Evolutionary conservation across 305 asterid species (phyloP).

Genomic region (Salvia sclarea): DNA sequence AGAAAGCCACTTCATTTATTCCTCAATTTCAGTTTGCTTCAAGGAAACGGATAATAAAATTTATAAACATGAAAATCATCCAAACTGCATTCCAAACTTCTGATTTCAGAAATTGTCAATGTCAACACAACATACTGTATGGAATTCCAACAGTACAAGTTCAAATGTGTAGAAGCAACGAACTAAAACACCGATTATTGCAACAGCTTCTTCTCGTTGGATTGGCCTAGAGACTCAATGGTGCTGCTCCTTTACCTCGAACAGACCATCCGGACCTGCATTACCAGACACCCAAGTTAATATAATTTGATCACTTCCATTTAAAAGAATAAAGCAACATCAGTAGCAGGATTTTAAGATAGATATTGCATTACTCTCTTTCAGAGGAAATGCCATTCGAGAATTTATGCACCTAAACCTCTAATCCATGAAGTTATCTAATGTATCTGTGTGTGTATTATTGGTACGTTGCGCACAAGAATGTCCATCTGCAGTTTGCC

Average conservation of each 20-base stretch:
- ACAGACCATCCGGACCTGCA: conserved; percentile 82
- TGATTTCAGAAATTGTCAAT: conserved; percentile 9
- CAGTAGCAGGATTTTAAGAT: neutral
- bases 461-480: neutral
- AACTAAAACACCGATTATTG: conserved; percentile 32
- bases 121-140: neutral
- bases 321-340: neutral
- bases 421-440: neutral
- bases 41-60: neutral
- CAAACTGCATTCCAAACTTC: neutral
- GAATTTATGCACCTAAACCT: neutral
- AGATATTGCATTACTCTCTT: neutral
- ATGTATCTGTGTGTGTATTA: neutral
- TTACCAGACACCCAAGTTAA: conserved; percentile 10
- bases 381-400: neutral
- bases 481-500: neutral
- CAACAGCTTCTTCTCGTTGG: conserved; percentile 8
- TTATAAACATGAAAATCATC: conserved; percentile 2
- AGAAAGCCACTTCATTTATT: neutral
- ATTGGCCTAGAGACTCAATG: conserved; percentile 36
- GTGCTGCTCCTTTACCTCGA: conserved; percentile 64
- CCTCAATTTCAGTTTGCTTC: neutral
- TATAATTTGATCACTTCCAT: neutral
- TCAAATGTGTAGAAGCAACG: conserved; percentile 26
- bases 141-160: conserved; percentile 17